Conservation (phyloP, 2,329 filamentous ascomycete species). For the Ceratocystiopsis minuta region DNA sequence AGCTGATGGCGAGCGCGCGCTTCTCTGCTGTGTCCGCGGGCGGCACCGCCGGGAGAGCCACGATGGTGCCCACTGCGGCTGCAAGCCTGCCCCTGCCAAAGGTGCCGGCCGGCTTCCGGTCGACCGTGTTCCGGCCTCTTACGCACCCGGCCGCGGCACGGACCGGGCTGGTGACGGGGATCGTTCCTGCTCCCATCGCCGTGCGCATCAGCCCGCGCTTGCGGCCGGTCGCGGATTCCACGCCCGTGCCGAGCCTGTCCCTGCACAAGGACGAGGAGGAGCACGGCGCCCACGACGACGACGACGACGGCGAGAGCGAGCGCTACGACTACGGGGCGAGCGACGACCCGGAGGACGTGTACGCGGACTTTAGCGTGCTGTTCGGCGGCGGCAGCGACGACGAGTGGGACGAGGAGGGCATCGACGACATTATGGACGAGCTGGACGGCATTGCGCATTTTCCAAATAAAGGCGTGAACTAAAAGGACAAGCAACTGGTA, state of each 20-base stretch:
- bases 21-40: neutral
- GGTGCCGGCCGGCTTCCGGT: too few relatives aligned
- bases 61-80: neutral
- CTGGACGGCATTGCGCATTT: conserved; percentile 35
- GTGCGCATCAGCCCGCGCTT: conserved; percentile 7
- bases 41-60: too few relatives aligned
- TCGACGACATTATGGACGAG: conserved; percentile 38
- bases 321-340: conserved; percentile 16
- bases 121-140: too few relatives aligned
- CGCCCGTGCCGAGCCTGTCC: neutral
- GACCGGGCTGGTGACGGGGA: too few relatives aligned
- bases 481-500: too few relatives aligned
- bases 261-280: conserved; percentile 11
- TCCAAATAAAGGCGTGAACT: conserved; percentile 5
- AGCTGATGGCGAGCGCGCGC: conserved; percentile 4
- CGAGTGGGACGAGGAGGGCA: conserved; percentile 18
- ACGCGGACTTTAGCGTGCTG: conserved; percentile 35
- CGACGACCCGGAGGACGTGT: conserved; percentile 31
- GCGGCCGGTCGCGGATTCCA: conserved; percentile 11
- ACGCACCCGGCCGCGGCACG: too few relatives aligned
- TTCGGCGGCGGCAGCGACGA: conserved; percentile 18
- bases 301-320: conserved; percentile 16
- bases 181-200: too few relatives aligned
- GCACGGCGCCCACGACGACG: conserved; percentile 19
- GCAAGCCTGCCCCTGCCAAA: neutral